A percentile compares a stretch with the other conserved stretches of the same genome.
phyloP scores from a whole-genome alignment of 768 basidiomycete genomes.

The Lactifluus echinatus region DNA sequence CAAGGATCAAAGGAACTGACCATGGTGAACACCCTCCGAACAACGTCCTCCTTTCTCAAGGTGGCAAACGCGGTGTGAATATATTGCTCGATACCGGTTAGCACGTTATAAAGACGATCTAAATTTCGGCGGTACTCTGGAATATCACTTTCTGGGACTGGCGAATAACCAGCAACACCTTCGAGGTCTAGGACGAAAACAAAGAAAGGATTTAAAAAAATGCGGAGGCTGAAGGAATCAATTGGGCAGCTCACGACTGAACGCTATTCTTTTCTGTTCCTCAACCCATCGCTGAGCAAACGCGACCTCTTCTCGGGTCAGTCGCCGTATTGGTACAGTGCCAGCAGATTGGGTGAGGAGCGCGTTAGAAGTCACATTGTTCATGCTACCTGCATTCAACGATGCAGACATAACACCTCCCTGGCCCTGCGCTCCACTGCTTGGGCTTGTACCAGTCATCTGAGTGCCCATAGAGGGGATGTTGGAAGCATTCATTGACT shows the following conservation, averaged over 20 bases:
- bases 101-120: slow-evolving; percentile 12
- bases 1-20: not conserved
- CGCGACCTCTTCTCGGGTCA: not conserved
- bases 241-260: not conserved
- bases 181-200: not conserved
- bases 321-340: not conserved
- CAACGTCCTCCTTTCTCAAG: not conserved
- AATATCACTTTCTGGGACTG: slow-evolving; percentile 3
- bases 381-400: not conserved
- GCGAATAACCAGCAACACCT: not conserved
- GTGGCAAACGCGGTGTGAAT: slow-evolving; percentile 3
- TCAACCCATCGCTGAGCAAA: slow-evolving; percentile 6
- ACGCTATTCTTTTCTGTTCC: slow-evolving; percentile 1
- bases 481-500: slow-evolving; percentile 1
- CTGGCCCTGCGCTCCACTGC: not conserved
- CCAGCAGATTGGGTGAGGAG: not conserved
- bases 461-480: slow-evolving; percentile 1
- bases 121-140: slow-evolving; percentile 12
- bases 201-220: slow-evolving; percentile 1
- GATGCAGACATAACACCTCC: slow-evolving; percentile 1
- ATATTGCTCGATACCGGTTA: slow-evolving; percentile 2
- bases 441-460: not conserved
- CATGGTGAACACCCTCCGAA: slow-evolving; percentile 7
- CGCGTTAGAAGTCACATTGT: not conserved
- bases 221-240: not conserved